These are phyloP conservation scores for Panaeolus cyanescens DNA, from an alignment of 768 basidiomycete species.

Conservation along the genomic window DNA sequence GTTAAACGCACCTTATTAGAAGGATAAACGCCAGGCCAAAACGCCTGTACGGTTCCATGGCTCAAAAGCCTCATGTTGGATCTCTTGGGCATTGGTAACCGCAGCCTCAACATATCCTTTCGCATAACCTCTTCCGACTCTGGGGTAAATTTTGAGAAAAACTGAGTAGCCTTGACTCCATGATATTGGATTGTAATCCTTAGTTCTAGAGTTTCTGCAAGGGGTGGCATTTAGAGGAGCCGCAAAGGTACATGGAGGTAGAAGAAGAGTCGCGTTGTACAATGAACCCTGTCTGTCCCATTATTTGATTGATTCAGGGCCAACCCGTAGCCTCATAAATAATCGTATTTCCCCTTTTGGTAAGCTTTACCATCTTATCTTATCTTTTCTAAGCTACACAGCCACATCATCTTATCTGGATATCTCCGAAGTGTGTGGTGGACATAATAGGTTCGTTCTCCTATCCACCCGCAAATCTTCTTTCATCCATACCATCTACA, in stretches of 20 bases:
- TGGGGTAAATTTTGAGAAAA: slow-evolving; percentile 29
- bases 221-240: slow-evolving; percentile 1
- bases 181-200: slow-evolving; percentile 34
- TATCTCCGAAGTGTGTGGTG: slow-evolving; percentile 18
- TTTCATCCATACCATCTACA: slow-evolving; percentile 8
- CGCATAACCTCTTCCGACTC: slow-evolving; percentile 28
- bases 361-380: neutral
- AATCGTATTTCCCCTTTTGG: neutral
- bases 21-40: slow-evolving; percentile 17
- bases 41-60: slow-evolving; percentile 30
- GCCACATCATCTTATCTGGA: slow-evolving; percentile 23
- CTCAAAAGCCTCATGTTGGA: slow-evolving; percentile 32
- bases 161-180: slow-evolving; percentile 36
- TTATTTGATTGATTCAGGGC: neutral
- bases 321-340: too few relatives aligned
- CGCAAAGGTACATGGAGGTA: neutral
- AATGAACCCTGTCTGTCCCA: neutral
- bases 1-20: slow-evolving; percentile 19
- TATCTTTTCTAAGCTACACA: neutral
- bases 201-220: slow-evolving; percentile 18
- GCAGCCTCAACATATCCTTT: slow-evolving; percentile 35
- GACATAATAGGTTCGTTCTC: slow-evolving; percentile 16
- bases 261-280: neutral
- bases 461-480: slow-evolving; percentile 13
- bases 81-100: slow-evolving; percentile 39